A percentile compares a stretch with the other conserved stretches of the same genome.
Evolutionary conservation across 164 flowering plant genomes (phyloP).

Genomic region (Stephania cephalantha): DNA sequence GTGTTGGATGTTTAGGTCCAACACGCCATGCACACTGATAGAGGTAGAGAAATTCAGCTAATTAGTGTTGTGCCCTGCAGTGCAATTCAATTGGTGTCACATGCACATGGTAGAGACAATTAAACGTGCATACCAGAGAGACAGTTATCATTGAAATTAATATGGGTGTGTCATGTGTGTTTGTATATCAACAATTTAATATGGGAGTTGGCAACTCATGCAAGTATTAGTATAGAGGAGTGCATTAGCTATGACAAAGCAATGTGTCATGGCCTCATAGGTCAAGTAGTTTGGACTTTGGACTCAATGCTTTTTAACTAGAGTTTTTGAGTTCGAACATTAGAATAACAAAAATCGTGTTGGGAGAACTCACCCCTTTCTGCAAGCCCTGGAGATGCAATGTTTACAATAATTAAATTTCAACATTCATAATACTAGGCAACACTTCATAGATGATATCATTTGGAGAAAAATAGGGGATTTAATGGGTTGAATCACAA

Average conservation of each 20-base stretch:
- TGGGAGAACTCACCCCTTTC: too few relatives aligned
- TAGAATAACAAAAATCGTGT: too few relatives aligned
- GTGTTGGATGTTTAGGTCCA: neutral
- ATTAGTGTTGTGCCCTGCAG: neutral
- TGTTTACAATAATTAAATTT: too few relatives aligned
- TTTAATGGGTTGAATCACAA: neutral
- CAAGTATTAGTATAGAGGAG: neutral
- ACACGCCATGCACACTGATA: constrained; percentile 12
- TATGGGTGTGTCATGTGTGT: too few relatives aligned
- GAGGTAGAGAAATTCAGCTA: neutral
- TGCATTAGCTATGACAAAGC: neutral
- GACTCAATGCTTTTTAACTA: too few relatives aligned
- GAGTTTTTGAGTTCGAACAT: too few relatives aligned
- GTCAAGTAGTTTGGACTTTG: too few relatives aligned
- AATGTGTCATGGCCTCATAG: neutral
- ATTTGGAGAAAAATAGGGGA: neutral
- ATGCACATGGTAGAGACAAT: neutral
- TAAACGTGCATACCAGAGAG: too few relatives aligned
- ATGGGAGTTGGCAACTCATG: neutral
- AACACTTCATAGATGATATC: neutral
- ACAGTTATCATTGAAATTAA: too few relatives aligned
- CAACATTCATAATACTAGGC: neutral
- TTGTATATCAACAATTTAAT: neutral
- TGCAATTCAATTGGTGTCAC: neutral
- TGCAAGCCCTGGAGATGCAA: too few relatives aligned